Evolutionary conservation across 495 filamentous ascomycete species (phyloP).

Genomic region (Aspergillus funiculosus): DNA sequence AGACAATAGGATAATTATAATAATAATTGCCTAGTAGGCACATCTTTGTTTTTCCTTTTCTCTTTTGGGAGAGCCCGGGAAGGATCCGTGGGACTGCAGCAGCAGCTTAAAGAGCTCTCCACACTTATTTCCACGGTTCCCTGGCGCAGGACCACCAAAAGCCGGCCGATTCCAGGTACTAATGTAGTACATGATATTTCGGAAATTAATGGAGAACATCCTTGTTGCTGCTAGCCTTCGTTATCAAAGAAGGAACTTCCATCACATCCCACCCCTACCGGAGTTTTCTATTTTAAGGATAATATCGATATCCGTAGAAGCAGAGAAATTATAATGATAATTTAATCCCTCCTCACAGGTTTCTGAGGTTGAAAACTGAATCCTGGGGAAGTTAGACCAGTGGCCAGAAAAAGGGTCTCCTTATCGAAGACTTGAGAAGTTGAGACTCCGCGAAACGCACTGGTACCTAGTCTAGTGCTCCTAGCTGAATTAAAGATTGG

Average conservation of each 20-base stretch:
- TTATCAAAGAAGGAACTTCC: too few species aligned
- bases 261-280: too few species aligned
- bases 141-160: constrained; percentile 6
- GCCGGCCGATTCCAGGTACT: constrained; percentile 9
- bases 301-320: too few species aligned
- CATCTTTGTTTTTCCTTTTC: constrained; percentile 3
- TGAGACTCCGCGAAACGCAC: too few species aligned
- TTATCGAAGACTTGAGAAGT: not conserved
- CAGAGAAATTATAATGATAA: not conserved
- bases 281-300: too few species aligned
- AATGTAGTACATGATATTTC: too few species aligned
- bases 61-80: constrained; percentile 7
- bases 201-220: constrained; percentile 21
- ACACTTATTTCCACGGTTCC: constrained; percentile 17
- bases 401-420: not conserved
- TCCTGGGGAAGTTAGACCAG: not conserved
- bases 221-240: too few species aligned
- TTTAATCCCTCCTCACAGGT: not conserved
- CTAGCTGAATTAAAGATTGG: not conserved
- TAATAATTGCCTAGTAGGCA: too few species aligned
- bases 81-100: constrained; percentile 15
- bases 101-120: constrained; percentile 15
- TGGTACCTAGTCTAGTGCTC: too few species aligned
- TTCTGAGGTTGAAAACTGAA: not conserved
- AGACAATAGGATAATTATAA: not conserved